Percentiles rank a stretch among this genome's conserved stretches.
Conservation (phyloP, 257 asterid species). For the Linderniella brevidens region DNA sequence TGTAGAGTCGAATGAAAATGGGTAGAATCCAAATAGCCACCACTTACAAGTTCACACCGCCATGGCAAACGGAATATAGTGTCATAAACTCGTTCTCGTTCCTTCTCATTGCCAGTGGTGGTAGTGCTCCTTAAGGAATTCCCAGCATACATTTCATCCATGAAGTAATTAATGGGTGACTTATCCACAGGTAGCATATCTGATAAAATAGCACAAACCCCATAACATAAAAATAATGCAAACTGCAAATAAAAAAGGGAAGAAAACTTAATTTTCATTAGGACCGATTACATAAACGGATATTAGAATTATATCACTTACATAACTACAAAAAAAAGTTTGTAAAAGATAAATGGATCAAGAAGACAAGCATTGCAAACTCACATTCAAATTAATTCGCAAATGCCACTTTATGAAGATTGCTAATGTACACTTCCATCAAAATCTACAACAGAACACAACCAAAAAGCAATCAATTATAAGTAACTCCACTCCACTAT, state of each 20-base stretch:
- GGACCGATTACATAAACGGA: neutral
- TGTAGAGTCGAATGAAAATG: too few species aligned
- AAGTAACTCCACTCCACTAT: too few species aligned
- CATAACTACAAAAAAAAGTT: too few species aligned
- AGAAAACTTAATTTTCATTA: neutral
- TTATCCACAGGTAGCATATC: constrained; percentile 45
- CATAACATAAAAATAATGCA: constrained; percentile 14
- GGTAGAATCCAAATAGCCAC: too few species aligned
- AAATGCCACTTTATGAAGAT: too few species aligned
- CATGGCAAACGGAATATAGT: constrained; percentile 93
- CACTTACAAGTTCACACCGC: constrained; percentile 92
- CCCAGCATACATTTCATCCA: constrained; percentile 84
- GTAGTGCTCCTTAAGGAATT: constrained; percentile 81
- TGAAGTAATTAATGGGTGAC: constrained; percentile 73
- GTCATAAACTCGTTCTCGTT: constrained; percentile 89
- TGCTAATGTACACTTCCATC: too few species aligned
- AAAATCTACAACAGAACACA: too few species aligned
- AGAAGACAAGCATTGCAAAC: too few species aligned
- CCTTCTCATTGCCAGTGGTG: constrained; percentile 62
- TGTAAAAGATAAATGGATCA: too few species aligned
- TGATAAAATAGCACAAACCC: constrained; percentile 14
- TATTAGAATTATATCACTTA: too few species aligned
- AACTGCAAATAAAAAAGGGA: neutral
- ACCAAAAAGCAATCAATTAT: too few species aligned
- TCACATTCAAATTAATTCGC: too few species aligned